Percentiles rank a stretch among this genome's conserved stretches.
Conservation (phyloP, 2,329 filamentous ascomycete species). For the Alternaria angustiovoidea region DNA sequence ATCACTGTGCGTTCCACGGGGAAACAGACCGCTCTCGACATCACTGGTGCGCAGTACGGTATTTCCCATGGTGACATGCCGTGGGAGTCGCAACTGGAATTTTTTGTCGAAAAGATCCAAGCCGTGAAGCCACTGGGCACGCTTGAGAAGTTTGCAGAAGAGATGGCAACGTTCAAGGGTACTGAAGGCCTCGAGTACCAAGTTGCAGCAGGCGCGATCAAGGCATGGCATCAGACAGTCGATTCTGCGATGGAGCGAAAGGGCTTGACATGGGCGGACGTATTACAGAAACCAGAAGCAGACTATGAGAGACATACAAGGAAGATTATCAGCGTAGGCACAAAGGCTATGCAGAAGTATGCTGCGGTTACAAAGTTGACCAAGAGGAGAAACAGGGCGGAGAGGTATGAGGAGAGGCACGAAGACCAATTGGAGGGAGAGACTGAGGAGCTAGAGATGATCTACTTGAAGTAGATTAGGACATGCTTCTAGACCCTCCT, state of each 20-base stretch:
- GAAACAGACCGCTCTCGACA: conserved; percentile 10
- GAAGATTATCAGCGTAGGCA: conserved; percentile 7
- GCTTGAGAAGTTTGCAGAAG: not conserved
- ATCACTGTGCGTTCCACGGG: conserved; percentile 5
- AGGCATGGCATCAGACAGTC: conserved; percentile 6
- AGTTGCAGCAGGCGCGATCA: conserved; percentile 1
- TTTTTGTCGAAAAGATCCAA: not conserved
- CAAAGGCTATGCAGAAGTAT: conserved; percentile 10
- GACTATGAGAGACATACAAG: conserved; percentile 3
- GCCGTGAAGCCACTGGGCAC: conserved; percentile 1
- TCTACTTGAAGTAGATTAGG: not conserved
- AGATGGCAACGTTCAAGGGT: conserved; percentile 3
- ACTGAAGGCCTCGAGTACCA: not conserved
- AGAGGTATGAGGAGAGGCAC: conserved; percentile 15
- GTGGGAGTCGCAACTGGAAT: not conserved
- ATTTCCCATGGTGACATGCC: not conserved
- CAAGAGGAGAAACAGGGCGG: conserved; percentile 10
- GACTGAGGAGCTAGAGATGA: not conserved
- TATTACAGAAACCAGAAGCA: conserved; percentile 2
- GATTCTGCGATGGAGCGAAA: conserved; percentile 11
- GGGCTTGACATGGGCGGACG: not conserved
- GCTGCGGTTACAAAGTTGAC: conserved; percentile 1
- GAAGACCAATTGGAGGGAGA: conserved; percentile 1
- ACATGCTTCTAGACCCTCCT: not conserved
- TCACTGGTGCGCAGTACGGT: conserved; percentile 9